A percentile compares a stretch with the other conserved stretches of the same genome.
These are phyloP conservation scores for Sisymbrium irio DNA, from an alignment of 345 rosid species.

Conservation along the genomic window DNA sequence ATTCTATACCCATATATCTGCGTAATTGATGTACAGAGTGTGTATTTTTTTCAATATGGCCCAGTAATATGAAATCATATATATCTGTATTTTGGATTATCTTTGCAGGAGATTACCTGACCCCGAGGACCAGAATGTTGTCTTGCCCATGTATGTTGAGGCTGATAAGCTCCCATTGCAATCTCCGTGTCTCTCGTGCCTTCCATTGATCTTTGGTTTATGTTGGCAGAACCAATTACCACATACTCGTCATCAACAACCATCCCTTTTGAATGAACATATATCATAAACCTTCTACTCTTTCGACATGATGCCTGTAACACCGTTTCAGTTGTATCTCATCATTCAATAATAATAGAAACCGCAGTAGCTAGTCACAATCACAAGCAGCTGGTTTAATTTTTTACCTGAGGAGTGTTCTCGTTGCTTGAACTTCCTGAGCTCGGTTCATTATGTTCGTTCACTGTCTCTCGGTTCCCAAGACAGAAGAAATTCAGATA, in stretches of 20 bases:
- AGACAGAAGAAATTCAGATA: conserved; percentile 94
- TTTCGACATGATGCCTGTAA: conserved; percentile 57
- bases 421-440: conserved; percentile 43
- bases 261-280: conserved; percentile 98
- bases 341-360: not conserved
- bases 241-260: conserved; percentile 89
- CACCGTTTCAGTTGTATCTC: not conserved
- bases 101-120: conserved; percentile 47
- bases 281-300: conserved; percentile 83
- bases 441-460: not conserved
- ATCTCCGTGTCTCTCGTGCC: conserved; percentile 96
- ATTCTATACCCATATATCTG: conserved; percentile 89
- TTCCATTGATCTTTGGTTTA: conserved; percentile 96
- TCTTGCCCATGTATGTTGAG: conserved; percentile 80
- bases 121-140: conserved; percentile 60
- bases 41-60: not conserved
- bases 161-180: conserved; percentile 99
- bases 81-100: not conserved
- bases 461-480: conserved; percentile 69
- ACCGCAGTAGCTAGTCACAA: conserved; percentile 2
- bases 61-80: not conserved
- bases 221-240: conserved; percentile 89
- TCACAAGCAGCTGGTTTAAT: not conserved
- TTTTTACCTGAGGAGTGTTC: conserved; percentile 67
- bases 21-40: not conserved